Evolutionary conservation across 2,329 filamentous ascomycete genomes (phyloP).

Genomic region (Cyphellophora attinorum): DNA sequence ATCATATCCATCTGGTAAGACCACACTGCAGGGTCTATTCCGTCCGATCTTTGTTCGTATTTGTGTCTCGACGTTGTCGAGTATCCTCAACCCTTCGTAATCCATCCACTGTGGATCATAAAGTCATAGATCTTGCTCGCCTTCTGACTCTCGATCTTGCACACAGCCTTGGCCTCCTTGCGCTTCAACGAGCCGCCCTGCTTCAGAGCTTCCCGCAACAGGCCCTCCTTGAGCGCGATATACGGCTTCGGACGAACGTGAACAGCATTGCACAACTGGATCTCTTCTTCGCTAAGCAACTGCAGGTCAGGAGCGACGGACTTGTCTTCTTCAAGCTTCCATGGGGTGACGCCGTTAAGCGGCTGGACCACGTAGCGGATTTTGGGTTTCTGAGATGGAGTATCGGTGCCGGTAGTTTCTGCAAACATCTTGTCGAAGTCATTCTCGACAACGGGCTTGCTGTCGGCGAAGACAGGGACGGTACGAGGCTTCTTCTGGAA

Average conservation of each 20-base stretch:
- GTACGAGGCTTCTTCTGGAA: slow-evolving; percentile 33
- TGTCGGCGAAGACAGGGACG: slow-evolving; percentile 22
- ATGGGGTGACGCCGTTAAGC: slow-evolving; percentile 35
- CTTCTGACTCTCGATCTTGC: slow-evolving; percentile 73
- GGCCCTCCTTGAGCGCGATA: slow-evolving; percentile 81
- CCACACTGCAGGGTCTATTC: too few species aligned
- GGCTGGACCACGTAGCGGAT: slow-evolving; percentile 44
- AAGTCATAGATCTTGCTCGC: slow-evolving; percentile 85
- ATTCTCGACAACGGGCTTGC: slow-evolving; percentile 30
- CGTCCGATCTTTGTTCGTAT: too few species aligned
- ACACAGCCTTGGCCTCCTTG: slow-evolving; percentile 84
- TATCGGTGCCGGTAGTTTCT: slow-evolving; percentile 41
- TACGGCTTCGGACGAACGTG: slow-evolving; percentile 90
- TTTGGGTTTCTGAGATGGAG: slow-evolving; percentile 29
- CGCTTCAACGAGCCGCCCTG: slow-evolving; percentile 83
- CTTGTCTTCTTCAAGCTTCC: slow-evolving; percentile 64
- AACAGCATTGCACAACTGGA: slow-evolving; percentile 74
- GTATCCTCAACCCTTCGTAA: too few species aligned
- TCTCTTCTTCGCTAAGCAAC: slow-evolving; percentile 73
- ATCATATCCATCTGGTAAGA: too few species aligned
- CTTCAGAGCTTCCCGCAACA: slow-evolving; percentile 86
- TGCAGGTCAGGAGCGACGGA: slow-evolving; percentile 64
- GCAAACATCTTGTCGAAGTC: slow-evolving; percentile 45
- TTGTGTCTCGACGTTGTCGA: too few species aligned
- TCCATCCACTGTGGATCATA: slow-evolving; percentile 86